phyloP scores from a whole-genome alignment of 2,329 filamentous ascomycete genomes.

The Xylaria sp. region DNA sequence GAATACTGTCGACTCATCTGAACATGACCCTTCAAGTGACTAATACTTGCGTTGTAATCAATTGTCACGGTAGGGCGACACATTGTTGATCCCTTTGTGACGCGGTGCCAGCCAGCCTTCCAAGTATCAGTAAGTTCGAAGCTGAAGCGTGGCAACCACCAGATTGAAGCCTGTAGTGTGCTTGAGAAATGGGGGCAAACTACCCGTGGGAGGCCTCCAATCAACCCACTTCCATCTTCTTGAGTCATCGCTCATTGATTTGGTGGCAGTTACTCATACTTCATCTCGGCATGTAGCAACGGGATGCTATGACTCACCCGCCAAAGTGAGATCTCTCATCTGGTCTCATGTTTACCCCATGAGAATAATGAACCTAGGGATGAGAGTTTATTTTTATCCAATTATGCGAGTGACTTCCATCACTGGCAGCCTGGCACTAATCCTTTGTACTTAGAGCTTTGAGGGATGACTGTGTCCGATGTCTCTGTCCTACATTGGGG shows the following conservation, averaged over 20 bases:
- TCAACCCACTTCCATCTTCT: background rate
- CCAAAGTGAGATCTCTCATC: background rate
- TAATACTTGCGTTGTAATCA: background rate
- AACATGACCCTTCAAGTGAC: background rate
- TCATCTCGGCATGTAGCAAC: background rate
- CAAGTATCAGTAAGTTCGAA: background rate
- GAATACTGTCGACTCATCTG: background rate
- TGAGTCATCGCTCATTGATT: background rate
- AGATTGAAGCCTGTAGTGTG: background rate
- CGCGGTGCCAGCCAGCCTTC: background rate
- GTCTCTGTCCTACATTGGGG: background rate
- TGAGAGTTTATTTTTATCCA: background rate
- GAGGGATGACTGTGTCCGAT: background rate
- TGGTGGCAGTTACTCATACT: background rate
- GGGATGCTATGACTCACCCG: background rate
- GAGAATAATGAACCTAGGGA: background rate
- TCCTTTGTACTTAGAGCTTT: no score
- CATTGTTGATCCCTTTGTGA: background rate
- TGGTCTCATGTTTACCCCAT: background rate
- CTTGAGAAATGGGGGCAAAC: background rate
- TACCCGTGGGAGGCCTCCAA: background rate
- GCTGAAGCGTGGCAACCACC: background rate
- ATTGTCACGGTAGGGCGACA: background rate
- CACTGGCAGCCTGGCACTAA: background rate
- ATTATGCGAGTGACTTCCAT: background rate